Percentiles rank a stretch among this genome's conserved stretches.
Conservation (phyloP, 371 early-diverging fungal genomes). For the Parasitella parasitica region DNA sequence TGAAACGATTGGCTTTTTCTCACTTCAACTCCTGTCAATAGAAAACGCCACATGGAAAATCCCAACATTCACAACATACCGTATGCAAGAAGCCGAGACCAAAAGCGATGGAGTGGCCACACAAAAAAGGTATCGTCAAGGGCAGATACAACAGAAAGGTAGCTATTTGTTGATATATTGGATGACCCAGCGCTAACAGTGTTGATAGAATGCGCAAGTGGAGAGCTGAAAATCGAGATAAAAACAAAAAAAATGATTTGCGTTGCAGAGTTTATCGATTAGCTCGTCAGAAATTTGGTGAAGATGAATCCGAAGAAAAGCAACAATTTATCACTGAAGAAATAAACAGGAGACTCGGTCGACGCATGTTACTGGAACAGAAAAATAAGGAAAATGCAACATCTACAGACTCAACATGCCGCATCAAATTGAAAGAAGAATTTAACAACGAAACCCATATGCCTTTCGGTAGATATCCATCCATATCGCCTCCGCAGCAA, state of each 20-base stretch:
- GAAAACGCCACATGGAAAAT: conserved; percentile 42
- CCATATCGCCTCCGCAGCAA: background rate
- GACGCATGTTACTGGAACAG: conserved; percentile 26
- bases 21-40: conserved; percentile 10
- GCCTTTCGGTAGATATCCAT: background rate
- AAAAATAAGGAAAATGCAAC: background rate
- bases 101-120: conserved; percentile 58
- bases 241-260: conserved; percentile 66
- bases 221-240: conserved; percentile 63
- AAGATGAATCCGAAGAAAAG: conserved; percentile 55
- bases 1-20: background rate
- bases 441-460: background rate
- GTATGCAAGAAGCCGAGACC: conserved; percentile 55
- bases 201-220: conserved; percentile 56
- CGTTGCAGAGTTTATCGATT: conserved; percentile 71
- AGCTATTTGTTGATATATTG: conserved; percentile 14
- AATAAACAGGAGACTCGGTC: conserved; percentile 44
- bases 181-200: background rate
- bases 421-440: background rate
- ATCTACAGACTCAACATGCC: background rate
- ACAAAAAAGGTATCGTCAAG: conserved; percentile 53
- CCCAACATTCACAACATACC: conserved; percentile 51
- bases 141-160: conserved; percentile 55
- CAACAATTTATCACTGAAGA: conserved; percentile 64
- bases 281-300: conserved; percentile 64